phyloP scores from a whole-genome alignment of 768 basidiomycete species.

The Auriscalpium vulgare region DNA sequence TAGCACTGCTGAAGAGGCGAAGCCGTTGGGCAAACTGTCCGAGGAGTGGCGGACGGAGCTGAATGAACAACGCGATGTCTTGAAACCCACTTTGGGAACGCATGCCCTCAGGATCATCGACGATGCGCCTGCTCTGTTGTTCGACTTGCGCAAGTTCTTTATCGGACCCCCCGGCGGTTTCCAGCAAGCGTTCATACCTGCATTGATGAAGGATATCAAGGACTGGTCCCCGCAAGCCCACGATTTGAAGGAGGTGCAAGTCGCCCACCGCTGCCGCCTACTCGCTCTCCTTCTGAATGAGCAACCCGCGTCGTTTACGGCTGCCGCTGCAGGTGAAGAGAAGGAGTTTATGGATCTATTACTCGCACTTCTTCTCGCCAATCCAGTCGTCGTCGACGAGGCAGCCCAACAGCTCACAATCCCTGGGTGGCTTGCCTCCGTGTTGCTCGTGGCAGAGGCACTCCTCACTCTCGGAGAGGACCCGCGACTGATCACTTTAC shows the following conservation, averaged over 20 bases:
- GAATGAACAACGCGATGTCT: constrained; percentile 53
- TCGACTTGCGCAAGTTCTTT: constrained; percentile 81
- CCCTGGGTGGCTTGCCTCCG: constrained; percentile 85
- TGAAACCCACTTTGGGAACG: constrained; percentile 56
- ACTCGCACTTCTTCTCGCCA: constrained; percentile 57
- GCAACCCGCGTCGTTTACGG: constrained; percentile 48
- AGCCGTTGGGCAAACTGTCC: constrained; percentile 35
- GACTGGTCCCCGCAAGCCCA: constrained; percentile 56
- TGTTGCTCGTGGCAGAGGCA: constrained; percentile 80
- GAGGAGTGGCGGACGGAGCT: constrained; percentile 64
- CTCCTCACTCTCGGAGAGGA: constrained; percentile 72
- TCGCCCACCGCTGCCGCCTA: constrained; percentile 78
- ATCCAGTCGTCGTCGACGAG: constrained; percentile 30
- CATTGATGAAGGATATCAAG: constrained; percentile 73
- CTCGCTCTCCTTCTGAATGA: constrained; percentile 80
- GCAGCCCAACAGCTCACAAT: constrained; percentile 46
- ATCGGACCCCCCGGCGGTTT: constrained; percentile 51
- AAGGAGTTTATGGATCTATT: constrained; percentile 59
- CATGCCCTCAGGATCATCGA: constrained; percentile 77
- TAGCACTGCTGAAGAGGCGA: constrained; percentile 6
- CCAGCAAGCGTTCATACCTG: constrained; percentile 57
- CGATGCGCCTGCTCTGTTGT: constrained; percentile 79
- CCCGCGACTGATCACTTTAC: constrained; percentile 53
- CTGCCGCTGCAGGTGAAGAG: constrained; percentile 36
- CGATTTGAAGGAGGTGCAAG: constrained; percentile 64